Evolutionary conservation across 1,284 basidiomycete species (phyloP).

Genomic region (Tylopilus sp.): DNA sequence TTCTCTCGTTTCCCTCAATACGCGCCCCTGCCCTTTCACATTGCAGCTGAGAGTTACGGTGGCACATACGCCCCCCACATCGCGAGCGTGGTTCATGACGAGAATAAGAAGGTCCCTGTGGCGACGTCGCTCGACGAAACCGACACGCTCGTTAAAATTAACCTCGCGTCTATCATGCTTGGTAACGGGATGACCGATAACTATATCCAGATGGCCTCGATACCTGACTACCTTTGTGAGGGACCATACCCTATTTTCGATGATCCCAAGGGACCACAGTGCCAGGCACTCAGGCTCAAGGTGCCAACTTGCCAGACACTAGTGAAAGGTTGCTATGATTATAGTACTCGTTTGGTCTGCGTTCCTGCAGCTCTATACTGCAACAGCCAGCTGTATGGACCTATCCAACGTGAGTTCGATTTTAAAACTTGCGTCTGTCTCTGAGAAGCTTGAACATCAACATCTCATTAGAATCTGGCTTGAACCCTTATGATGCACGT

Average conservation of each 20-base stretch:
- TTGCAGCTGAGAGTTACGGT: constrained; percentile 74
- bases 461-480: constrained; percentile 52
- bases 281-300: constrained; percentile 57
- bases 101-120: constrained; percentile 56
- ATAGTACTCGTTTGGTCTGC: constrained; percentile 53
- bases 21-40: constrained; percentile 59
- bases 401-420: constrained; percentile 52
- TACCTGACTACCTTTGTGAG: constrained; percentile 80
- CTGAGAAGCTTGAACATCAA: background rate
- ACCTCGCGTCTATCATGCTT: constrained; percentile 74
- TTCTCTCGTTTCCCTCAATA: constrained; percentile 68
- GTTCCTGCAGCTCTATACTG: constrained; percentile 62
- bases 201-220: constrained; percentile 63
- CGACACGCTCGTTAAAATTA: constrained; percentile 53
- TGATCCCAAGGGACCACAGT: constrained; percentile 64
- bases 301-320: constrained; percentile 68
- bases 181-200: constrained; percentile 83
- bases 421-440: background rate
- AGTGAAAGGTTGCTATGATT: constrained; percentile 60
- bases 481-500: constrained; percentile 83
- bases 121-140: constrained; percentile 10
- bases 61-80: constrained; percentile 81
- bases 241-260: constrained; percentile 71
- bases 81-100: constrained; percentile 67
- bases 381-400: constrained; percentile 51